These are phyloP conservation scores for Singerocomus inundabilis DNA, from an alignment of 1,284 basidiomycete species.

Conservation along the genomic window DNA sequence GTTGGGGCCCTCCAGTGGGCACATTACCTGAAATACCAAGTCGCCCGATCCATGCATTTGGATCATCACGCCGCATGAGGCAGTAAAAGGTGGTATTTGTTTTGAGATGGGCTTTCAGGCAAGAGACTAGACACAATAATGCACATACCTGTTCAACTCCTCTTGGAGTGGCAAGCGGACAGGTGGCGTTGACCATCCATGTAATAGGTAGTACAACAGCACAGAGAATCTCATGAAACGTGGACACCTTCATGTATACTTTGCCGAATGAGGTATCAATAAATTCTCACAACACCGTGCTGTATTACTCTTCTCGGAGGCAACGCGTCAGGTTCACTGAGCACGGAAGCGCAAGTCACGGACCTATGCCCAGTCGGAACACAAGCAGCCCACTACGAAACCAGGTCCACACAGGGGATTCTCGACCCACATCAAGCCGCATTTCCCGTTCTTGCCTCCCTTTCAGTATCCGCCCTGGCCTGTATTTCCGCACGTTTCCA, in stretches of 20 bases:
- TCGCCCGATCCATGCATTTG: neutral
- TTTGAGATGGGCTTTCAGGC: neutral
- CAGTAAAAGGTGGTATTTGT: neutral
- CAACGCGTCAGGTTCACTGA: constrained; percentile 12
- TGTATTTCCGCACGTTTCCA: constrained; percentile 60
- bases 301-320: constrained; percentile 9
- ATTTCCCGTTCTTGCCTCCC: constrained; percentile 18
- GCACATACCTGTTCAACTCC: neutral
- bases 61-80: constrained; percentile 11
- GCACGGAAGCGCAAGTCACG: constrained; percentile 10
- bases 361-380: constrained; percentile 19
- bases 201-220: constrained; percentile 1
- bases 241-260: neutral
- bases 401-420: neutral
- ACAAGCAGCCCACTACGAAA: neutral
- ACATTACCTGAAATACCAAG: constrained; percentile 1
- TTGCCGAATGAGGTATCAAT: constrained; percentile 13
- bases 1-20: constrained; percentile 1
- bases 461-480: constrained; percentile 34
- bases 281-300: constrained; percentile 17
- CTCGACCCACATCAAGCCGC: constrained; percentile 16
- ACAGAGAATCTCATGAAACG: constrained; percentile 1
- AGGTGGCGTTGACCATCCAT: constrained; percentile 2
- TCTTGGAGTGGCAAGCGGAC: neutral
- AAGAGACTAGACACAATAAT: neutral